Percentiles rank a stretch among this genome's conserved stretches.
These are phyloP conservation scores for Petrea volubilis DNA, from an alignment of 257 asterid species.

Conservation along the genomic window DNA sequence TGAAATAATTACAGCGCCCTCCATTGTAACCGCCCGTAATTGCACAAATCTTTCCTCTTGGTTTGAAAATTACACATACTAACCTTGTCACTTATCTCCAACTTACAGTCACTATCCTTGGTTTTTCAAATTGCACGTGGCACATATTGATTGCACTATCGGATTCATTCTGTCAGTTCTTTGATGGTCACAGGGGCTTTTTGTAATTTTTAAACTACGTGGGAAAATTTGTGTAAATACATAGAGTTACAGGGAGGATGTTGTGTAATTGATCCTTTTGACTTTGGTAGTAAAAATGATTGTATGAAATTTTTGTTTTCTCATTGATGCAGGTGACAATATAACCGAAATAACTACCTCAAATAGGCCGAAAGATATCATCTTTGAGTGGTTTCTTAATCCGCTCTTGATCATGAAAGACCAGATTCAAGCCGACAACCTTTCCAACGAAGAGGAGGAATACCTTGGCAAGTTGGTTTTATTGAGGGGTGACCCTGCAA, in stretches of 20 bases:
- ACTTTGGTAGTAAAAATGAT: slow-evolving; percentile 3
- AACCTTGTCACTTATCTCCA: too few species aligned
- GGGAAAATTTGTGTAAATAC: too few species aligned
- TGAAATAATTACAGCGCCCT: background rate
- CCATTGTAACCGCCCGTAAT: too few species aligned
- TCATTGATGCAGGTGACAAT: slow-evolving; percentile 50
- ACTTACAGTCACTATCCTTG: too few species aligned
- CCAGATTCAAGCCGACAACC: slow-evolving; percentile 75
- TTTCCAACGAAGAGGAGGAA: slow-evolving; percentile 75
- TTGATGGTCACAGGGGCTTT: too few species aligned
- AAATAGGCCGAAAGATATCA: slow-evolving; percentile 77
- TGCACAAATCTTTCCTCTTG: too few species aligned
- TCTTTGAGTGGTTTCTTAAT: slow-evolving; percentile 90
- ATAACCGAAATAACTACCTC: slow-evolving; percentile 69
- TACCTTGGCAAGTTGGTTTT: slow-evolving; percentile 73
- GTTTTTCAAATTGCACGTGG: too few species aligned
- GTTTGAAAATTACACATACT: too few species aligned
- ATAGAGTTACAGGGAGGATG: too few species aligned
- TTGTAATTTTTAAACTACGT: too few species aligned
- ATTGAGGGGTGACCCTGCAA: slow-evolving; percentile 55
- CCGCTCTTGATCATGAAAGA: slow-evolving; percentile 88
- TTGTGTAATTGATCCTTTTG: background rate
- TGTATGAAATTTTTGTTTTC: background rate
- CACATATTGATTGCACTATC: too few species aligned
- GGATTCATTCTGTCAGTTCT: too few species aligned